Evolutionary conservation across 1,284 basidiomycete species (phyloP).

Genomic region (Ceratobasidium sp.): DNA sequence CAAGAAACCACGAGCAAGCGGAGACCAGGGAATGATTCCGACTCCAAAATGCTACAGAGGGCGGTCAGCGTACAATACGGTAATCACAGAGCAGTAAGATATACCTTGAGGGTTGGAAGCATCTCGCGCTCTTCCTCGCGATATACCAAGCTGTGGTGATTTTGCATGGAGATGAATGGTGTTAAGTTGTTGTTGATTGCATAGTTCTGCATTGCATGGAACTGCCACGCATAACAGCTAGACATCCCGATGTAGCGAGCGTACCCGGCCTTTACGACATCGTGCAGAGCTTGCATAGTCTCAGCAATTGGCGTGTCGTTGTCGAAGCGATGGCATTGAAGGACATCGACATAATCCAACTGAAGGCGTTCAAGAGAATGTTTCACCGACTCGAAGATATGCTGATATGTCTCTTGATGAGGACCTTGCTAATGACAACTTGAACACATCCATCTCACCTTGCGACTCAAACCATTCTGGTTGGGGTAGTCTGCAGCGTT

Average conservation of each 20-base stretch:
- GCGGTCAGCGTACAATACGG: not conserved
- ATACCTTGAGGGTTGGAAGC: conserved; percentile 52
- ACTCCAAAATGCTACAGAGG: conserved; percentile 44
- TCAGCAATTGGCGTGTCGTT: conserved; percentile 60
- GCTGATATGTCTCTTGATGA: conserved; percentile 52
- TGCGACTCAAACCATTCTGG: conserved; percentile 58
- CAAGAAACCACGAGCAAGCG: conserved; percentile 45
- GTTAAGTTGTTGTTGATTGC: conserved; percentile 59
- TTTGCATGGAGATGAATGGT: conserved; percentile 64
- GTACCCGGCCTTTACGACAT: conserved; percentile 61
- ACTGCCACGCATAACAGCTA: conserved; percentile 47
- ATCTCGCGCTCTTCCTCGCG: conserved; percentile 58
- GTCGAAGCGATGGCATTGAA: conserved; percentile 62
- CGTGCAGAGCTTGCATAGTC: conserved; percentile 64
- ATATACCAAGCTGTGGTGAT: conserved; percentile 53
- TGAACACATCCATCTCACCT: conserved; percentile 49
- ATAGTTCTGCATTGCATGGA: conserved; percentile 57
- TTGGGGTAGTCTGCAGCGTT: conserved; percentile 56
- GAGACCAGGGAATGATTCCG: conserved; percentile 48
- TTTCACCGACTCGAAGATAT: conserved; percentile 53
- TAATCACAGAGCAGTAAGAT: not conserved
- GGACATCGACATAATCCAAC: conserved; percentile 58
- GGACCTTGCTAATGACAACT: conserved; percentile 53
- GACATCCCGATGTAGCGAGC: conserved; percentile 64
- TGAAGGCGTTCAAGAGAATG: conserved; percentile 53